Percentiles rank a stretch among this genome's conserved stretches.
These are phyloP conservation scores for Colletotrichum viniferum DNA, from an alignment of 2,329 filamentous ascomycete species.

Conservation along the genomic window DNA sequence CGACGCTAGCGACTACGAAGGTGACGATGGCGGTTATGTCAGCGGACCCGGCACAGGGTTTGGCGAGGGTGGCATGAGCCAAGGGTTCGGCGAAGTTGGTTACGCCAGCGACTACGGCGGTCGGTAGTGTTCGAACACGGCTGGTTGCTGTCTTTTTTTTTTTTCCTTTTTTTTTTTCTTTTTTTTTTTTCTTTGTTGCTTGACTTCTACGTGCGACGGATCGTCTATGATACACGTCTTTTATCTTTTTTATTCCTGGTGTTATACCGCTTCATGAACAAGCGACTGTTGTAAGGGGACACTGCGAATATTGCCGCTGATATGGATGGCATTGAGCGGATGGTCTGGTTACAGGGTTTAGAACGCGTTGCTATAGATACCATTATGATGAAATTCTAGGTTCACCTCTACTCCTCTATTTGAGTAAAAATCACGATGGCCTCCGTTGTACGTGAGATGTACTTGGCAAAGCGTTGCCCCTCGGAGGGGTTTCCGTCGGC, in stretches of 20 bases:
- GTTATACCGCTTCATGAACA: slow-evolving; percentile 5
- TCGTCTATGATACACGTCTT: not conserved
- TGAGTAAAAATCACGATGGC: not conserved
- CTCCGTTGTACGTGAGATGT: not conserved
- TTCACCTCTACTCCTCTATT: not conserved
- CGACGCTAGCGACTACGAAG: slow-evolving; percentile 79
- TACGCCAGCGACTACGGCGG: slow-evolving; percentile 59
- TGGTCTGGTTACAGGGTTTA: slow-evolving; percentile 18
- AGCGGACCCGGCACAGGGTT: slow-evolving; percentile 66
- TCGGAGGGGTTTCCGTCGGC: not conserved
- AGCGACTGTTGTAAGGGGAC: slow-evolving; percentile 14
- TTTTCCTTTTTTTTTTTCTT: too few relatives aligned
- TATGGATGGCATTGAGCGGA: not conserved
- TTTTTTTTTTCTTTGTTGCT: not conserved
- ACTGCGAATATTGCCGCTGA: not conserved
- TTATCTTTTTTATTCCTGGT: not conserved
- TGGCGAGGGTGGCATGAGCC: slow-evolving; percentile 59
- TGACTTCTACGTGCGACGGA: not conserved
- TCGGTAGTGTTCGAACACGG: slow-evolving; percentile 29
- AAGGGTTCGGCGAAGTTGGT: slow-evolving; percentile 59
- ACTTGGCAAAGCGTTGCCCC: not conserved
- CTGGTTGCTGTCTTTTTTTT: not conserved
- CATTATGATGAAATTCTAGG: slow-evolving; percentile 14
- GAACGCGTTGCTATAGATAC: slow-evolving; percentile 21
- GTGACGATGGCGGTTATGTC: slow-evolving; percentile 72